Percentiles rank a stretch among this genome's conserved stretches.
Conservation (phyloP, 2,329 filamentous ascomycete species). For the Trichophyton schoenleinii region DNA sequence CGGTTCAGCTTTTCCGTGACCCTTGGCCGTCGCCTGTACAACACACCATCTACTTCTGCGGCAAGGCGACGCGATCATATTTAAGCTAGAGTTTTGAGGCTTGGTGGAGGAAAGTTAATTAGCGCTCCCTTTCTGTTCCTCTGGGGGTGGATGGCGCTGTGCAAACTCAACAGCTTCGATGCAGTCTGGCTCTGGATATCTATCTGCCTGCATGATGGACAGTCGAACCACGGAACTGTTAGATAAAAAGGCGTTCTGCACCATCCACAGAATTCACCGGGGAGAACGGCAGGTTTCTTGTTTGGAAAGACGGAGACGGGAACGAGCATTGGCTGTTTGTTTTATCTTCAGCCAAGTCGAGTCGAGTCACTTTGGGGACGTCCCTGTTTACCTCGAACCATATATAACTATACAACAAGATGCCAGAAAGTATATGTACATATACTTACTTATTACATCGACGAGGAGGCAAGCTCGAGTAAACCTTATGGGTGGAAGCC, state of each 20-base stretch:
- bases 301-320: too few species aligned
- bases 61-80: neutral
- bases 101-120: slow-evolving; percentile 3
- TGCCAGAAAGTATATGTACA: neutral
- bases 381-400: too few species aligned
- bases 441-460: neutral
- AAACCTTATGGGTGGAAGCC: neutral
- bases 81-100: neutral
- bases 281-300: too few species aligned
- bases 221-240: neutral
- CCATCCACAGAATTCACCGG: neutral
- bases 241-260: neutral
- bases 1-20: neutral
- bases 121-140: neutral
- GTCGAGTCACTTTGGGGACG: too few species aligned
- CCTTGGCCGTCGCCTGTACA: neutral
- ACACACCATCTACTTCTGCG: neutral
- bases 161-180: neutral
- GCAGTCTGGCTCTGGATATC: neutral
- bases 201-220: neutral
- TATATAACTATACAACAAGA: too few species aligned
- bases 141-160: neutral
- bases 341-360: neutral
- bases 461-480: neutral
- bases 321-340: too few species aligned